A percentile compares a stretch with the other conserved stretches of the same genome.
phyloP scores from a whole-genome alignment of 73 alveolate species.

The Chromera velia region DNA sequence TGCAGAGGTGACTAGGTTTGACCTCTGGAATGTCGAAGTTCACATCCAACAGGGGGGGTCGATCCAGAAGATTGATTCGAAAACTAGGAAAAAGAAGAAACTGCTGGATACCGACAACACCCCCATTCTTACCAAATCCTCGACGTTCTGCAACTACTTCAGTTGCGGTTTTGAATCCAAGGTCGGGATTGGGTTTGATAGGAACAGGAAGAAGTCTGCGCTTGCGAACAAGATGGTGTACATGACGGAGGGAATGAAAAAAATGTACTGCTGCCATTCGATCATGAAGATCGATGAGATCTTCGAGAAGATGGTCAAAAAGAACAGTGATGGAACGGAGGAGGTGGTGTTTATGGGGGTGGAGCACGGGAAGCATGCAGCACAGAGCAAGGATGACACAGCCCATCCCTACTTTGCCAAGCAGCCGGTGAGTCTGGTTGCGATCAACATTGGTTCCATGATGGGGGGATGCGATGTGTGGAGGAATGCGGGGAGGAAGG shows the following conservation, averaged over 20 bases:
- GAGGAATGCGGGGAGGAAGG: constrained; percentile 48
- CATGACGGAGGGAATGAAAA: constrained; percentile 69
- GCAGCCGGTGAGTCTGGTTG: constrained; percentile 60
- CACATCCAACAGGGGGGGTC: constrained; percentile 43
- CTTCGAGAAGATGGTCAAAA: too few relatives aligned
- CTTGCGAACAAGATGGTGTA: constrained; percentile 58
- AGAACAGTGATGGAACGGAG: too few relatives aligned
- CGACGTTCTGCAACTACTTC: constrained; percentile 61
- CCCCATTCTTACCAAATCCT: constrained; percentile 12
- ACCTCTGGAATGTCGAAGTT: constrained; percentile 64
- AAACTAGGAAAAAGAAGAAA: not conserved
- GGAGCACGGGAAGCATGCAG: too few relatives aligned
- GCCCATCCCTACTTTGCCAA: constrained; percentile 48
- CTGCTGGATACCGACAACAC: not conserved
- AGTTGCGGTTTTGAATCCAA: constrained; percentile 68
- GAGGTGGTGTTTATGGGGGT: too few relatives aligned
- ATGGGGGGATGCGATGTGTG: constrained; percentile 65
- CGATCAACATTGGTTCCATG: constrained; percentile 59
- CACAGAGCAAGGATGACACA: too few relatives aligned
- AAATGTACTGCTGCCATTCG: too few relatives aligned
- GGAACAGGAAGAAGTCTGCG: constrained; percentile 48
- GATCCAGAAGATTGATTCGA: constrained; percentile 26
- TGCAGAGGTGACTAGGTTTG: constrained; percentile 39
- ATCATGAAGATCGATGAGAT: too few relatives aligned
- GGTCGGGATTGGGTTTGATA: constrained; percentile 65